Conservation (phyloP, 495 filamentous ascomycete species). For the Umbilicaria muhlenbergii region DNA sequence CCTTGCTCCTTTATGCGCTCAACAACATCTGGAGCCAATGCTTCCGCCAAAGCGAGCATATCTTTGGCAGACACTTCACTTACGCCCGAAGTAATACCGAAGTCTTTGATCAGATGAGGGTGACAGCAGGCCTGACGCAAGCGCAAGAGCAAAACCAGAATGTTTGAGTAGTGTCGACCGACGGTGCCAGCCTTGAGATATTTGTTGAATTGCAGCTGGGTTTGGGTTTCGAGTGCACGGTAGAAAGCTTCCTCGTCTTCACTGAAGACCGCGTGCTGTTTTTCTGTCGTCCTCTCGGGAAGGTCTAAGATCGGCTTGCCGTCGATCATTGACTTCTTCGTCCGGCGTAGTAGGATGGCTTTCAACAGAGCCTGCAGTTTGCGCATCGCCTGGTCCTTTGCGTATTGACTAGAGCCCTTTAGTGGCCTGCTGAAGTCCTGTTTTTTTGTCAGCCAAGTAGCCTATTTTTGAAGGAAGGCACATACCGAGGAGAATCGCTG, state of each 20-base stretch:
- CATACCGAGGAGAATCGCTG: conserved; percentile 43
- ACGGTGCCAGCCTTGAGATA: conserved; percentile 58
- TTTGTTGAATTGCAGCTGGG: conserved; percentile 58
- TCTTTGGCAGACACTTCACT: conserved; percentile 33
- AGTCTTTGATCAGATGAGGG: conserved; percentile 74
- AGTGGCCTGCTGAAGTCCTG: conserved; percentile 37
- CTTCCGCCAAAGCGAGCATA: conserved; percentile 49
- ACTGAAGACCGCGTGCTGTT: conserved; percentile 54
- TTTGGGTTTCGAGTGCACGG: conserved; percentile 47
- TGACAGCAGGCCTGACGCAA: conserved; percentile 90
- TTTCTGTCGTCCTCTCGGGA: conserved; percentile 50
- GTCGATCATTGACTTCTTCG: conserved; percentile 70
- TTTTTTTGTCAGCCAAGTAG: conserved; percentile 13
- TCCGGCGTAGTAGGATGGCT: conserved; percentile 72
- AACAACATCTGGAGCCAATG: conserved; percentile 45
- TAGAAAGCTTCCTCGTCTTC: conserved; percentile 63
- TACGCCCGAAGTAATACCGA: conserved; percentile 37
- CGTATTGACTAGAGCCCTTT: conserved; percentile 20
- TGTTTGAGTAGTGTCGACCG: conserved; percentile 66
- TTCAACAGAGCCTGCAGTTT: conserved; percentile 70
- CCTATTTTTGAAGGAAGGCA: neutral
- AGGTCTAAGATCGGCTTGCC: conserved; percentile 69
- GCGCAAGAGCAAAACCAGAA: conserved; percentile 73
- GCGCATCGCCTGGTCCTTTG: conserved; percentile 38
- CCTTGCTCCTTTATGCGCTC: conserved; percentile 41